Evolutionary conservation across 2,329 filamentous ascomycete species (phyloP).

Genomic region (Ophiocordyceps camponoti-rufipedis): DNA sequence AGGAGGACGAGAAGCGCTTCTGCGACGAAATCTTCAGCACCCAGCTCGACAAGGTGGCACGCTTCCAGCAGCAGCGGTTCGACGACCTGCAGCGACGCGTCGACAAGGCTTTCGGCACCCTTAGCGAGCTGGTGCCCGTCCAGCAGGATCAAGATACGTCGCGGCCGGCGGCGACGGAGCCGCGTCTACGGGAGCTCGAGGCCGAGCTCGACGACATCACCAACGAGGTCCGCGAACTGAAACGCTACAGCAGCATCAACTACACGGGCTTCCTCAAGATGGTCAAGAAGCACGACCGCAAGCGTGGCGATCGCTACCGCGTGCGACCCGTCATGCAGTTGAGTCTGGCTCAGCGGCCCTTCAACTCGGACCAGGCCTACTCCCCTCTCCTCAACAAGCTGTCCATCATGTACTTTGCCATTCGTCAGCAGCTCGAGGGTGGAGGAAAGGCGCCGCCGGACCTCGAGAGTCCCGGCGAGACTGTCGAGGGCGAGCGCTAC

Average conservation of each 20-base stretch:
- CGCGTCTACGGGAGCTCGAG: slow-evolving; percentile 50
- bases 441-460: slow-evolving; percentile 23
- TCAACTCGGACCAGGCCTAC: slow-evolving; percentile 85
- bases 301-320: slow-evolving; percentile 69
- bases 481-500: slow-evolving; percentile 52
- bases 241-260: slow-evolving; percentile 90
- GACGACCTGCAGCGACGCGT: slow-evolving; percentile 33
- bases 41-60: slow-evolving; percentile 85
- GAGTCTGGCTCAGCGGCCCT: slow-evolving; percentile 69
- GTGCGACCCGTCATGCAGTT: slow-evolving; percentile 85
- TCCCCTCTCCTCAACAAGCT: slow-evolving; percentile 77
- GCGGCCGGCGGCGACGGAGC: slow-evolving; percentile 4
- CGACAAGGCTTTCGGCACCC: slow-evolving; percentile 43
- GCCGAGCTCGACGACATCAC: slow-evolving; percentile 73
- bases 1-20: slow-evolving; percentile 83
- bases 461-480: slow-evolving; percentile 33
- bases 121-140: slow-evolving; percentile 62
- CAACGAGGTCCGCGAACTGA: slow-evolving; percentile 79
- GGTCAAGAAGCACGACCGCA: slow-evolving; percentile 96
- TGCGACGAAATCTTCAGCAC: slow-evolving; percentile 90
- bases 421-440: slow-evolving; percentile 65
- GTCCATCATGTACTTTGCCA: slow-evolving; percentile 90
- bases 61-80: slow-evolving; percentile 71
- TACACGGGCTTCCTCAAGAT: slow-evolving; percentile 97
- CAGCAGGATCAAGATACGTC: no score